Percentiles rank a stretch among this genome's conserved stretches.
Conservation (phyloP, 306 rosid species). For the Prunus salicina region DNA sequence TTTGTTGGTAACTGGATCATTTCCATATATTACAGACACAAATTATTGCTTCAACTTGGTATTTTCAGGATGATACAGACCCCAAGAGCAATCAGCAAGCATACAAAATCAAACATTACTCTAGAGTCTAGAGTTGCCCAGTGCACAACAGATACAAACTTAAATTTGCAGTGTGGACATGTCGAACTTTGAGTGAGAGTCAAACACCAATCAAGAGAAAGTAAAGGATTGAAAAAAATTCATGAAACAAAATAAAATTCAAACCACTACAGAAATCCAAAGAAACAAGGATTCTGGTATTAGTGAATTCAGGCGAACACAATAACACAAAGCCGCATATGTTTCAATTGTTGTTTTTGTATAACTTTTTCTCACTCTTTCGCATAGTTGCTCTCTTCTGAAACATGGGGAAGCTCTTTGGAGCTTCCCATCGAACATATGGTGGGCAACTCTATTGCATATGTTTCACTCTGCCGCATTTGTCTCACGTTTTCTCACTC, state of each 20-base stretch:
- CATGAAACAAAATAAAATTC: slow-evolving; percentile 35
- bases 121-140: neutral
- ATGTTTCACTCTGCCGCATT: too few species aligned
- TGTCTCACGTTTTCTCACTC: too few species aligned
- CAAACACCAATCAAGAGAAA: slow-evolving; percentile 21
- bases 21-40: neutral
- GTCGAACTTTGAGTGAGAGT: slow-evolving; percentile 35
- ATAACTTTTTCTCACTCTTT: slow-evolving; percentile 17
- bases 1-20: slow-evolving; percentile 10
- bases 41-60: slow-evolving; percentile 22
- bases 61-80: slow-evolving; percentile 22
- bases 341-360: slow-evolving; percentile 15
- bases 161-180: slow-evolving; percentile 30
- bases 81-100: slow-evolving; percentile 23
- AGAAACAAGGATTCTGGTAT: slow-evolving; percentile 27
- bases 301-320: slow-evolving; percentile 37
- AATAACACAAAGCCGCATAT: slow-evolving; percentile 19
- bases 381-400: slow-evolving; percentile 19
- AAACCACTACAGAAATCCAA: slow-evolving; percentile 28
- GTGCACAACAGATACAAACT: slow-evolving; percentile 28
- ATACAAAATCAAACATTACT: slow-evolving; percentile 24
- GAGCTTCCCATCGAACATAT: too few species aligned
- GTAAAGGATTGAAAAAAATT: slow-evolving; percentile 3
- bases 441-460: too few species aligned
- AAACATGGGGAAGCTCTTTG: too few species aligned